A percentile compares a stretch with the other conserved stretches of the same genome.
Conservation (phyloP, 108 stramenopile genomes). For the Pseudonitzschia multistriata region DNA sequence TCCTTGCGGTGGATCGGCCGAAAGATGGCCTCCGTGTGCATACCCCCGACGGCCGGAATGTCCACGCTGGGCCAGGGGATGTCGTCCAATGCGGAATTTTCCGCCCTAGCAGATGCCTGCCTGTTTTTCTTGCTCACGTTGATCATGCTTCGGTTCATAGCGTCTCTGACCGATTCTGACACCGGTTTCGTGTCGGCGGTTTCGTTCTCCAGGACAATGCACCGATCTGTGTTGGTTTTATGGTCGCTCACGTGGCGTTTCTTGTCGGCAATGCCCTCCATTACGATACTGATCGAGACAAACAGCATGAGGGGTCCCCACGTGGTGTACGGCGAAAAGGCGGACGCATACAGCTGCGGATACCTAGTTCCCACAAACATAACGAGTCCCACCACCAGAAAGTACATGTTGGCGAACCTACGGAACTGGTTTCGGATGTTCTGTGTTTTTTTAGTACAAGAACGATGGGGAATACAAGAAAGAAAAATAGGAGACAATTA, state of each 20-base stretch:
- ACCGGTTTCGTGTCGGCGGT: background rate
- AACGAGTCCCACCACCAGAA: constrained; percentile 88
- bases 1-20: constrained; percentile 67
- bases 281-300: constrained; percentile 79
- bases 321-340: constrained; percentile 92
- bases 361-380: constrained; percentile 93
- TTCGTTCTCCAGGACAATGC: constrained; percentile 39
- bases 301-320: constrained; percentile 89
- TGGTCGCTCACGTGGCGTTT: constrained; percentile 85
- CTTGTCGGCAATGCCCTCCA: constrained; percentile 90
- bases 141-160: background rate
- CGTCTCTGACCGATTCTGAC: background rate
- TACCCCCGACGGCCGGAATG: constrained; percentile 41
- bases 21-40: constrained; percentile 44
- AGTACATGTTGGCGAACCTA: constrained; percentile 94
- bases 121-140: background rate
- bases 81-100: constrained; percentile 20
- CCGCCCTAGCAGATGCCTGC: background rate
- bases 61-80: constrained; percentile 40
- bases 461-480: background rate
- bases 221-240: constrained; percentile 72
- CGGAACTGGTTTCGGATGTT: constrained; percentile 81
- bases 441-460: constrained; percentile 25
- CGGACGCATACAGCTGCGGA: constrained; percentile 67
- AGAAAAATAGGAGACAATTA: background rate